Percentiles rank a stretch among this genome's conserved stretches.
Conservation (phyloP, 1,284 basidiomycete species). For the Cryptococcus maquisensis region DNA sequence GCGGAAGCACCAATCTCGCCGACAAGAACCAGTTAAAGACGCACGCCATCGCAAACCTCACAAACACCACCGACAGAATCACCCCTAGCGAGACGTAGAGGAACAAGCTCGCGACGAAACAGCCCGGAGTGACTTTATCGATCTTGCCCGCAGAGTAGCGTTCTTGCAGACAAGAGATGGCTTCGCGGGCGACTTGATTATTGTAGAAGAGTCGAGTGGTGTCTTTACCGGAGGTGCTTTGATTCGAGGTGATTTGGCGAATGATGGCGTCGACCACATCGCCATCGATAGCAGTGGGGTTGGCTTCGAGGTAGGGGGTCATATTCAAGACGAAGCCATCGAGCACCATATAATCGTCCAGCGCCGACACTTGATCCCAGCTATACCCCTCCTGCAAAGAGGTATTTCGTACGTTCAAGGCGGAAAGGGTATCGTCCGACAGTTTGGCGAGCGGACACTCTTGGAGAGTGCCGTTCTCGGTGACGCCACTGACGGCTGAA, state of each 20-base stretch:
- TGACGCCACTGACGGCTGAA: constrained; percentile 45
- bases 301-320: constrained; percentile 73
- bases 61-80: constrained; percentile 83
- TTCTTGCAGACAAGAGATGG: constrained; percentile 72
- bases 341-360: constrained; percentile 74
- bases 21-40: constrained; percentile 96
- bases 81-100: constrained; percentile 88
- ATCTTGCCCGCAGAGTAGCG: constrained; percentile 91
- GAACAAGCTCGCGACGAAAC: constrained; percentile 84
- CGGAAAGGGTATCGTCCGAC: constrained; percentile 58
- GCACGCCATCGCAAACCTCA: constrained; percentile 93
- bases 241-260: constrained; percentile 62
- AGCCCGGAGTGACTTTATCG: constrained; percentile 93
- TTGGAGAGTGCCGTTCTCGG: constrained; percentile 22
- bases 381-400: constrained; percentile 71
- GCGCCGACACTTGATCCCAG: constrained; percentile 72
- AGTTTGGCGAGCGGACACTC: constrained; percentile 63
- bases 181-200: constrained; percentile 60
- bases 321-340: constrained; percentile 95
- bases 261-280: constrained; percentile 82
- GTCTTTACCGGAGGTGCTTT: constrained; percentile 69
- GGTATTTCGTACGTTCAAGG: constrained; percentile 63
- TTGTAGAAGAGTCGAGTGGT: constrained; percentile 80
- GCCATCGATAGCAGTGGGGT: constrained; percentile 62
- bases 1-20: constrained; percentile 64